A percentile compares a stretch with the other conserved stretches of the same genome.
These are phyloP conservation scores for Chrysosporium keratinophilum DNA, from an alignment of 2,329 filamentous ascomycete species.

Conservation along the genomic window DNA sequence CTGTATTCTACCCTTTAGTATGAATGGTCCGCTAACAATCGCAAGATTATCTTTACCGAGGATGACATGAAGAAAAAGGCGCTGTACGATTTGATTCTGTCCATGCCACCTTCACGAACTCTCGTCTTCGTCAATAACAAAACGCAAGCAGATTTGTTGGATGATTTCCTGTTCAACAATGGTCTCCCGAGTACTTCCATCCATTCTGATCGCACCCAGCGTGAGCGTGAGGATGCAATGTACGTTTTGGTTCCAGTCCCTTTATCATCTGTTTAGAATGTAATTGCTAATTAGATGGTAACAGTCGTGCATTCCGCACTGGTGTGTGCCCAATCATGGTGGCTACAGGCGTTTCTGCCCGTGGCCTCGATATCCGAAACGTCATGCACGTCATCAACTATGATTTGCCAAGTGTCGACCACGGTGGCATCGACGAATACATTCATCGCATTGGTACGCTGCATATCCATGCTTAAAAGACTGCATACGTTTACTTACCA, in stretches of 20 bases:
- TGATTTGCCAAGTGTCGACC: constrained; percentile 61
- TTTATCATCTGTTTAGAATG: constrained; percentile 13
- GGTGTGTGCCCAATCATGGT: constrained; percentile 70
- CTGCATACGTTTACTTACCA: constrained; percentile 1
- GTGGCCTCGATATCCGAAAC: constrained; percentile 79
- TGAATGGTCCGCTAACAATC: constrained; percentile 13
- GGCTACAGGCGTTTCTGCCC: constrained; percentile 74
- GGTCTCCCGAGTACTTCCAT: constrained; percentile 77
- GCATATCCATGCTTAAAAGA: not conserved
- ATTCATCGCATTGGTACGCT: constrained; percentile 75
- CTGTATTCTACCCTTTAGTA: not conserved
- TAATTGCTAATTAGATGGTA: constrained; percentile 14
- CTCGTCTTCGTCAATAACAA: constrained; percentile 87
- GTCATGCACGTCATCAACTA: constrained; percentile 91
- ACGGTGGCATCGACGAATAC: constrained; percentile 90
- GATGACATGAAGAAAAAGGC: constrained; percentile 57
- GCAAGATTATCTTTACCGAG: constrained; percentile 55
- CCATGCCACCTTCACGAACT: constrained; percentile 62
- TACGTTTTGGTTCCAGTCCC: constrained; percentile 33
- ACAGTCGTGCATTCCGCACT: constrained; percentile 61
- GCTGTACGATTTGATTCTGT: constrained; percentile 61
- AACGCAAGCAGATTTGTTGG: constrained; percentile 65
- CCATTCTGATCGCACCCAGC: constrained; percentile 75
- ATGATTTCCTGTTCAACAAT: constrained; percentile 76
- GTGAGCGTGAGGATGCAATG: constrained; percentile 85